Conservation (phyloP, 306 rosid genomes). For the Lathyrus aphaca region DNA sequence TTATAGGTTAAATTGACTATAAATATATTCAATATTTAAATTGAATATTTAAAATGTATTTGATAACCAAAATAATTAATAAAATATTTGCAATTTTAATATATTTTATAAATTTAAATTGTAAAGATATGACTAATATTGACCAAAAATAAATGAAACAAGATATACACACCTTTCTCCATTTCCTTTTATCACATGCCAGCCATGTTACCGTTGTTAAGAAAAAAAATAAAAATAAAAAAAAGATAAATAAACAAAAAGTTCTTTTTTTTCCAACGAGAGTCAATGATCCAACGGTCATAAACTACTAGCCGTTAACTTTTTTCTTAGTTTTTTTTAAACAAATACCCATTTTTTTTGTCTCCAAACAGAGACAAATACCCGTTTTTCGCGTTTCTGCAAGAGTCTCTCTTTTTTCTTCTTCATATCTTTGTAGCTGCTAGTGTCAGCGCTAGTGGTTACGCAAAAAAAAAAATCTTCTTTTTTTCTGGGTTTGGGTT, state of each 20-base stretch:
- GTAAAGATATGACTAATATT: no score
- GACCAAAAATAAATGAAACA: no score
- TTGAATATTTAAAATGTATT: no score
- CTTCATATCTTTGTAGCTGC: background rate
- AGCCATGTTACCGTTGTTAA: constrained; percentile 8
- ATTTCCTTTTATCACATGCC: background rate
- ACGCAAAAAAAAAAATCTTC: background rate
- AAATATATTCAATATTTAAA: no score
- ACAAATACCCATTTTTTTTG: background rate
- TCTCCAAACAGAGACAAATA: constrained; percentile 45
- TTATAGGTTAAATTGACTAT: no score
- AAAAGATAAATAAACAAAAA: constrained; percentile 17
- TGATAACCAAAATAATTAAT: no score
- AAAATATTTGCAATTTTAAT: no score
- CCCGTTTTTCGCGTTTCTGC: constrained; percentile 9
- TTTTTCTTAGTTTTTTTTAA: constrained; percentile 37
- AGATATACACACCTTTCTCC: background rate
- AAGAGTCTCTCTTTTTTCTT: background rate
- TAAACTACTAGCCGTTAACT: constrained; percentile 82
- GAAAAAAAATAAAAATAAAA: background rate
- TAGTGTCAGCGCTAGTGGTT: constrained; percentile 28
- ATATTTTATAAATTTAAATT: no score
- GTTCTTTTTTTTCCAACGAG: background rate
- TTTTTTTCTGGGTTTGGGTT: background rate
- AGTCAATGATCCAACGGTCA: constrained; percentile 76